These are phyloP conservation scores for Jimgerdemannia lactiflua DNA, from an alignment of 192 early-diverging fungal species.

Conservation along the genomic window DNA sequence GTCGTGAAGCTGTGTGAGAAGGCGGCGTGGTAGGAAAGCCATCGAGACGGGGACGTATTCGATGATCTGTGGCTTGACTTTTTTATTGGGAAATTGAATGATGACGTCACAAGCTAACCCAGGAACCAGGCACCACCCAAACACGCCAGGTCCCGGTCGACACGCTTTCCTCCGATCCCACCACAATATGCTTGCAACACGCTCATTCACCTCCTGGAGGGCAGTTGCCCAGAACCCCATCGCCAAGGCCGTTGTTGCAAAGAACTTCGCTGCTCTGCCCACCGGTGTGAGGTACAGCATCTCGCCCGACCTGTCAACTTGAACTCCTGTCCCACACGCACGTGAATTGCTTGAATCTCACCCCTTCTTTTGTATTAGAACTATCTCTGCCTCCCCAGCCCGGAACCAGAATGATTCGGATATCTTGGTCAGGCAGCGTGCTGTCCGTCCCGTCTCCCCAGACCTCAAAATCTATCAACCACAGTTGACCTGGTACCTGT, in stretches of 20 bases:
- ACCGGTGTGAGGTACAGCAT: conserved; percentile 20
- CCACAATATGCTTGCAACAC: no score
- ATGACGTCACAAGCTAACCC: no score
- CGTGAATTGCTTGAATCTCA: neutral
- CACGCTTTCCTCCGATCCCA: no score
- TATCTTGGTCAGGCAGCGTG: conserved; percentile 45
- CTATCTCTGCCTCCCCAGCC: conserved; percentile 18
- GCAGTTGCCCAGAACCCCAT: no score
- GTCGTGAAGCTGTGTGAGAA: neutral
- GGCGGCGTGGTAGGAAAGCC: neutral
- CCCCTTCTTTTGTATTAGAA: conserved; percentile 14
- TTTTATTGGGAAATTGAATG: no score
- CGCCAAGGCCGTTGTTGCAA: conserved; percentile 14
- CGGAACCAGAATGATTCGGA: conserved; percentile 31
- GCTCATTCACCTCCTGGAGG: no score
- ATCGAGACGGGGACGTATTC: neutral
- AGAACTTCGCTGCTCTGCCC: conserved; percentile 23
- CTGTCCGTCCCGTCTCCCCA: conserved; percentile 77
- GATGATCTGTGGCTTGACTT: no score
- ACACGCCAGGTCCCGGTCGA: no score
- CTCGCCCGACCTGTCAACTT: no score
- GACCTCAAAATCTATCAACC: conserved; percentile 90
- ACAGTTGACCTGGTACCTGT: conserved; percentile 83
- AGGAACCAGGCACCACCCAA: no score
- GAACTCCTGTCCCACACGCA: neutral